Base-by-base conservation (phyloP, 164 flowering plant genomes). In the Warburgia ugandensis region DNA sequence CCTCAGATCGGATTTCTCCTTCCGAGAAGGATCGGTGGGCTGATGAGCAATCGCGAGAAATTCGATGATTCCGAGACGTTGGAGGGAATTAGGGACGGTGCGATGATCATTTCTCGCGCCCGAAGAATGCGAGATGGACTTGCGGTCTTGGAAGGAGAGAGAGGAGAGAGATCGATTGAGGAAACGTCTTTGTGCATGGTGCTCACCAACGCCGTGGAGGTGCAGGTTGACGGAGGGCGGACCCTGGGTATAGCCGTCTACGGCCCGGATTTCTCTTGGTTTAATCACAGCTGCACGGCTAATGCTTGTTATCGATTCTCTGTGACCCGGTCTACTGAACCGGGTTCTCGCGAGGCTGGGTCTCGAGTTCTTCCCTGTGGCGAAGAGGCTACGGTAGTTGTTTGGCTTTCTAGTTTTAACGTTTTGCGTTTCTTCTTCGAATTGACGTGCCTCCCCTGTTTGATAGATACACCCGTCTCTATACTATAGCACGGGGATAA, bases 281-380 rank as follows among this genome's bases (percentile, higher is more conserved):
- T 83, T 55, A 83, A 86, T 66, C 95, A 86, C 63, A 83, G 88
- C 29, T 86, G 95, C 45, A 69, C 82, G 30, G 86, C 95, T 17
- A 86, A 86, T 55, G 77, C 84, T 40, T 79, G 81, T 50, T 86
- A 80, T 53, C 64, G 86, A 9, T 76, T 82, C 54, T 37, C 37
- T 14, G 20, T 49, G 14, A 22, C 53, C 9, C 27, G 70, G 14
- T 46, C 63, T 20, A 31, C 46, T 14, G 29, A 22, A n/a, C 6
- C 22, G 4, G 49, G 7, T 37, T 29, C 13, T 1, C 61, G 44
- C 2, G 65, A 33, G 2, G 9, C 55, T 19, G 43, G 29, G 50
- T 45, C 55, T 29, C 56, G 66, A 39, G 65, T 80, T 32, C 6
- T 36, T 28, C 60, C 75, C 2, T 27, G 12, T 17, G 54, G 55